Evolutionary conservation across 164 flowering plant genomes (phyloP).

Genomic region (Echeveria elegans): DNA sequence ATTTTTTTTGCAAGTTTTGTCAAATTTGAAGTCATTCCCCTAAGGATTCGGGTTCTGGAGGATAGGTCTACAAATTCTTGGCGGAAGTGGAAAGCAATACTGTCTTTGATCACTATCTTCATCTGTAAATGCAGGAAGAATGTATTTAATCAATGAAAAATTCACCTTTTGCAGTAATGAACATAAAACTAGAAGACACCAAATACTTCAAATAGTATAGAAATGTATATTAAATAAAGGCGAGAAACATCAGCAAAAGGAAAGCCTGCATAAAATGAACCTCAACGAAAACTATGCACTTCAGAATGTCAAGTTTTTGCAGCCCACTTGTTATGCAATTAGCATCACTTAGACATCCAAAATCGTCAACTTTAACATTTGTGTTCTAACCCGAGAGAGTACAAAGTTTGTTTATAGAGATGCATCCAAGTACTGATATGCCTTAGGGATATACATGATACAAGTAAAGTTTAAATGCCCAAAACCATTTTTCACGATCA

Average conservation of each 20-base stretch:
- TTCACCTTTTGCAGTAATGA: neutral
- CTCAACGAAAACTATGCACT: neutral
- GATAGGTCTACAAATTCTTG: slow-evolving; percentile 91
- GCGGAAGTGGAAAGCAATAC: slow-evolving; percentile 86
- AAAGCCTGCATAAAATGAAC: neutral
- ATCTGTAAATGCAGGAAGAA: slow-evolving; percentile 34
- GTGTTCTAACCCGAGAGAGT: neutral
- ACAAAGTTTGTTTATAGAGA: neutral
- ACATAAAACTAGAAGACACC: neutral
- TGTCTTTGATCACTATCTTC: slow-evolving; percentile 68
- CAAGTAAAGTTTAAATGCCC: neutral
- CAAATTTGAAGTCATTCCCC: slow-evolving; percentile 70
- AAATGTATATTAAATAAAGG: neutral
- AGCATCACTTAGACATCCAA: neutral
- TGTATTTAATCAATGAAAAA: neutral
- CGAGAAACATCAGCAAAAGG: neutral
- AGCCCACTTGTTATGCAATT: neutral
- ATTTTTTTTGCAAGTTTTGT: slow-evolving; percentile 73
- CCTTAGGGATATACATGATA: neutral
- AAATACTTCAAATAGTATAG: neutral
- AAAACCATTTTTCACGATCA: neutral
- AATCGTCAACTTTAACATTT: neutral
- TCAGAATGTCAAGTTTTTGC: neutral
- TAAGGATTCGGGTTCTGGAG: slow-evolving; percentile 67
- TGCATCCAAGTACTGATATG: neutral